Base-by-base conservation (phyloP, 305 asterid genomes). In the Plantago lanceolata region DNA sequence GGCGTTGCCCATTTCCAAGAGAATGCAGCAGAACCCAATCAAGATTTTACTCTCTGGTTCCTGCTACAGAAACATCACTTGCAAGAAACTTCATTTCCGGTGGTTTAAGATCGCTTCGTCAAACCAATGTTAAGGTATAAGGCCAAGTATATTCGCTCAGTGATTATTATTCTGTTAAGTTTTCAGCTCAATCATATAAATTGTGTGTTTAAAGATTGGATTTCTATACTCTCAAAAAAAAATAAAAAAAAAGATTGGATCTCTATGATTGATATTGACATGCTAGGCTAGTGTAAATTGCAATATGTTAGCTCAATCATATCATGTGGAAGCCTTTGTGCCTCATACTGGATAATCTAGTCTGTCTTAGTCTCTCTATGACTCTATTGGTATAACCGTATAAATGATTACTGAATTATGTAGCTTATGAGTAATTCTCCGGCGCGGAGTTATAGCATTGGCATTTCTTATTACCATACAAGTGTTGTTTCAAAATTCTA, bases 101-200 rank as follows among this genome's bases (percentile, higher is more conserved):
- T 66, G 87, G 90, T 16, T 71, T 83, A 12, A 84, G 83, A 65
- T 76, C 85, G 19, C 62, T 79, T 71, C 82, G 76, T 64, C 81
- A 67, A 21, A 68, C 67, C 62, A 68, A 63, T 61, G 29, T 61
- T 47, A 76, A 81, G 95, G 96, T 12, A 29, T 59, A 47, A 35
- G 20, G 20, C 19, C 19, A 20, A 20, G 4, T 8, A 64, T 9
- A n/a, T 50, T 48, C 57, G 31, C 19, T 29, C 28, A 54, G 17
- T 49, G 26, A 35, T 31, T 44, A 35, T 31, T 44, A 13, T 63
- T 3, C 60, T 35, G 35, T 57, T 12, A 11, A 14, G n/a, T 58
- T 40, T 40, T 40, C 47, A 40, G 47, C 47, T 40, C 47, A 40
- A 37, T 14, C 45, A 37, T 37, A 35, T 35, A 8, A 5, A n/a